A percentile compares a stretch with the other conserved stretches of the same genome.
Conservation (phyloP, 257 asterid species). For the Handroanthus guayacan region DNA sequence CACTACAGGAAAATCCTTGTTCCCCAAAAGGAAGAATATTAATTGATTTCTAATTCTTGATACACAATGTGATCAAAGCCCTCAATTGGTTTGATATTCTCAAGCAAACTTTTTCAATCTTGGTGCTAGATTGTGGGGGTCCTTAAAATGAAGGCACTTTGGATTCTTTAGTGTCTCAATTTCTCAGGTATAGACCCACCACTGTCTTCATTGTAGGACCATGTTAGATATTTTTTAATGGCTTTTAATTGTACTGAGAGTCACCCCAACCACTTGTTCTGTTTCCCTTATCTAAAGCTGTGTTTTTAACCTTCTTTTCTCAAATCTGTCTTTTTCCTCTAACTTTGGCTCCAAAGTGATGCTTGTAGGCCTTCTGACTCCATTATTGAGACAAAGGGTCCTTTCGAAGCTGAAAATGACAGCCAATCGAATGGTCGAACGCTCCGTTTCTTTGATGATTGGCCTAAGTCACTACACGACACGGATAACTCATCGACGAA, state of each 20-base stretch:
- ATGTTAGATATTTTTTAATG: slow-evolving; percentile 34
- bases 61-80: slow-evolving; percentile 36
- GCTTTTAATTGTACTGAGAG: slow-evolving; percentile 43
- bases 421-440: slow-evolving; percentile 47
- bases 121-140: slow-evolving; percentile 40
- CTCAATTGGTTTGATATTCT: slow-evolving; percentile 46
- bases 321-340: slow-evolving; percentile 18
- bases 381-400: slow-evolving; percentile 42
- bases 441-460: slow-evolving; percentile 82
- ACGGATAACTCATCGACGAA: slow-evolving; percentile 46
- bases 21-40: slow-evolving; percentile 67
- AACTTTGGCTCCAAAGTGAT: slow-evolving; percentile 11
- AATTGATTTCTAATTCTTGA: slow-evolving; percentile 43
- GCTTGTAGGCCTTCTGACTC: slow-evolving; percentile 58
- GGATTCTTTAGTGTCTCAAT: slow-evolving; percentile 37
- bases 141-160: slow-evolving; percentile 45
- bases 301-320: slow-evolving; percentile 28
- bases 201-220: slow-evolving; percentile 51
- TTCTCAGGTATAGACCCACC: slow-evolving; percentile 50
- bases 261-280: slow-evolving; percentile 56
- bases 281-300: slow-evolving; percentile 21
- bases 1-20: slow-evolving; percentile 42
- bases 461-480: slow-evolving; percentile 72
- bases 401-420: slow-evolving; percentile 43
- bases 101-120: slow-evolving; percentile 37